Conservation (phyloP, 208 protist genomes). For the Wallacemonas sp. region DNA sequence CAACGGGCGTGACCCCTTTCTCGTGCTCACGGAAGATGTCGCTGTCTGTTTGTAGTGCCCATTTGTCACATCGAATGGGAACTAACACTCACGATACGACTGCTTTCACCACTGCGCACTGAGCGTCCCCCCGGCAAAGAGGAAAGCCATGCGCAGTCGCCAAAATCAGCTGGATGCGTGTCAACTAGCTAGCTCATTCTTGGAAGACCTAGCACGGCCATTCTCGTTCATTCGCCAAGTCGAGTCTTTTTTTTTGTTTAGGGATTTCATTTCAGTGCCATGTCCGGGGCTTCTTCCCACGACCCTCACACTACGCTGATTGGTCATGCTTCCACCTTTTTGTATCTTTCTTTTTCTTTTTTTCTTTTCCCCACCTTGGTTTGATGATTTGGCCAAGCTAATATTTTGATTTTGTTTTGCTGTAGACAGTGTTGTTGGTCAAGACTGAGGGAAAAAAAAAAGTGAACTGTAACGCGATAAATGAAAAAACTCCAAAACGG, state of each 20-base stretch:
- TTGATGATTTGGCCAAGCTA: conserved; percentile 9
- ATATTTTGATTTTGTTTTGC: conserved; percentile 12
- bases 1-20: too few species aligned
- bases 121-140: neutral
- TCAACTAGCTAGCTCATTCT: neutral
- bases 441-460: neutral
- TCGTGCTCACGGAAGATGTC: too few species aligned
- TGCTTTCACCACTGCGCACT: neutral
- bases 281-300: neutral
- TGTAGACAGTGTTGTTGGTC: neutral
- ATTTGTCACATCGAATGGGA: conserved; percentile 15
- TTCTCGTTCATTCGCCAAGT: conserved; percentile 19
- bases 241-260: conserved; percentile 24
- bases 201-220: neutral
- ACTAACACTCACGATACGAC: neutral
- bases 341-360: neutral
- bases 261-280: neutral
- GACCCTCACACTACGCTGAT: neutral
- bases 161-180: neutral
- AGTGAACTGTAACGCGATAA: neutral
- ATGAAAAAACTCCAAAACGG: too few species aligned
- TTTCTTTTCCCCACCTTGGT: neutral
- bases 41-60: neutral
- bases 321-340: conserved; percentile 13
- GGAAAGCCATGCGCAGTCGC: too few species aligned